Percentiles rank a stretch among this genome's conserved stretches.
These are phyloP conservation scores for Simplicillium sp. DNA, from an alignment of 2,329 filamentous ascomycete genomes.

Conservation along the genomic window DNA sequence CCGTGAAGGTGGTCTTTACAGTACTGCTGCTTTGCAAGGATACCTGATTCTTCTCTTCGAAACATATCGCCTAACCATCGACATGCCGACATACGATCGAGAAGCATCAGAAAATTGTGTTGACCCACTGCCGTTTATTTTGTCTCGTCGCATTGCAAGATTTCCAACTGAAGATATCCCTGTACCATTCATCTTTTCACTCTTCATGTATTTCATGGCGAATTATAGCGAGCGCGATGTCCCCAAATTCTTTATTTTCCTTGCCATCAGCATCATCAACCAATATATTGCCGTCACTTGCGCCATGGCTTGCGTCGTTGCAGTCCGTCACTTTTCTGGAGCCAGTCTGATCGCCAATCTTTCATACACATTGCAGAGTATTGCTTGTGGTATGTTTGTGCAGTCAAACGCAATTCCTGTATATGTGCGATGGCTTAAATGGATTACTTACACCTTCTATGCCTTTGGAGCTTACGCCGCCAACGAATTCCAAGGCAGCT, in stretches of 20 bases:
- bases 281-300: slow-evolving; percentile 69
- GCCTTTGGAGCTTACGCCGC: slow-evolving; percentile 60
- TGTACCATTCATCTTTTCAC: slow-evolving; percentile 59
- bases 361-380: slow-evolving; percentile 61
- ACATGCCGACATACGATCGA: slow-evolving; percentile 68
- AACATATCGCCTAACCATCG: slow-evolving; percentile 63
- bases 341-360: slow-evolving; percentile 66
- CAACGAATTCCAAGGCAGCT: slow-evolving; percentile 63
- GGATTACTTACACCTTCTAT: slow-evolving; percentile 57
- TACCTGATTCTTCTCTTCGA: slow-evolving; percentile 72
- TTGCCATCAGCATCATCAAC: slow-evolving; percentile 55
- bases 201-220: slow-evolving; percentile 71
- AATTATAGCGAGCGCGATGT: slow-evolving; percentile 54
- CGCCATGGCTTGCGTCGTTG: slow-evolving; percentile 56
- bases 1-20: slow-evolving; percentile 64
- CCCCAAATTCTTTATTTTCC: slow-evolving; percentile 62
- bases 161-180: slow-evolving; percentile 64
- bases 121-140: slow-evolving; percentile 56
- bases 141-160: slow-evolving; percentile 60
- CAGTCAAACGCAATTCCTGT: slow-evolving; percentile 64
- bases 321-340: slow-evolving; percentile 57
- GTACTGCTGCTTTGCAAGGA: slow-evolving; percentile 60
- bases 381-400: slow-evolving; percentile 70
- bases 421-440: slow-evolving; percentile 72
- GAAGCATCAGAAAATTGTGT: slow-evolving; percentile 67